These are phyloP conservation scores for Aspergillus hiratsukae DNA, from an alignment of 2,329 filamentous ascomycete genomes.

Conservation along the genomic window DNA sequence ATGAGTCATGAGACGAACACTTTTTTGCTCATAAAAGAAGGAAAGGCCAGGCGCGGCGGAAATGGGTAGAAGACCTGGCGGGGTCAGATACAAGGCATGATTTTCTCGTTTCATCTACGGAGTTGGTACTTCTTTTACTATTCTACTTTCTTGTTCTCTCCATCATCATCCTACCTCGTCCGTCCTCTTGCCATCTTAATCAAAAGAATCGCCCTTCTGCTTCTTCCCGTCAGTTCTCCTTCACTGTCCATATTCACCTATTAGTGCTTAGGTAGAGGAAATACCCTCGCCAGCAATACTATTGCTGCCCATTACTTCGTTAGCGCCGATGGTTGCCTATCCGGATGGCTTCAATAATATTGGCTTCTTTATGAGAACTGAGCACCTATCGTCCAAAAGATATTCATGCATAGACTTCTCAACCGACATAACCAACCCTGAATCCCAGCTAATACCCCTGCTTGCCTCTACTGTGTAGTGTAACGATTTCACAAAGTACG, in stretches of 20 bases:
- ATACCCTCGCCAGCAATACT: background rate
- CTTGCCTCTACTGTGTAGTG: too few species aligned
- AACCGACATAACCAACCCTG: background rate
- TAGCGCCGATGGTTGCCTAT: background rate
- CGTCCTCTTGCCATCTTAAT: constrained; percentile 19
- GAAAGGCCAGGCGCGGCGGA: constrained; percentile 20
- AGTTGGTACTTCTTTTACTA: constrained; percentile 35
- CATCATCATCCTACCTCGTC: background rate
- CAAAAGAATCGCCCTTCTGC: constrained; percentile 29
- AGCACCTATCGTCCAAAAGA: background rate
- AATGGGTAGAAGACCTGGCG: constrained; percentile 24
- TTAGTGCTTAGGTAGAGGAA: background rate
- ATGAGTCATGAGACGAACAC: constrained; percentile 35
- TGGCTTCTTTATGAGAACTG: background rate
- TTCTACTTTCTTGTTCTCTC: constrained; percentile 19
- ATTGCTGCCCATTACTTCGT: background rate
- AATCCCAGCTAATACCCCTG: too few species aligned
- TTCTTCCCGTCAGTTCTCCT: constrained; percentile 12
- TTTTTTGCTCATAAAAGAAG: constrained; percentile 13
- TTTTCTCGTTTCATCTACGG: constrained; percentile 35
- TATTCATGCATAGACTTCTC: background rate
- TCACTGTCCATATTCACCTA: background rate
- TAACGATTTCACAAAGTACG: too few species aligned
- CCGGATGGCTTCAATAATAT: background rate
- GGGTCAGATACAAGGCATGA: constrained; percentile 25